These are phyloP conservation scores for Kitagawia praeruptora DNA, from an alignment of 129 eudicot genomes.

Conservation along the genomic window DNA sequence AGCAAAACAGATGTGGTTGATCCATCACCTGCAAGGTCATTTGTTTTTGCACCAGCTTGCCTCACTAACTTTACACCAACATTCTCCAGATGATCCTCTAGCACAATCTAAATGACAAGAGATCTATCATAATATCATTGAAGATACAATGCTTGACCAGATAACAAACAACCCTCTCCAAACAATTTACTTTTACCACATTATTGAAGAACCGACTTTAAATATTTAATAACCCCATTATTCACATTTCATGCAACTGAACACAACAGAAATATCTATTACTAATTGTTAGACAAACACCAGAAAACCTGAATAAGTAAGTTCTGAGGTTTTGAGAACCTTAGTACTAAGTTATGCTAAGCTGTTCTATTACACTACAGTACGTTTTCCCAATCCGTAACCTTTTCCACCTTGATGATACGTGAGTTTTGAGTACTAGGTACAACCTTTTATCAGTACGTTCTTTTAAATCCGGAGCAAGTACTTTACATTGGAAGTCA, in stretches of 20 bases:
- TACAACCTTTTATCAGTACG: not conserved
- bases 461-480: not conserved
- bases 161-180: not conserved
- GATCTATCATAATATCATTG: not conserved
- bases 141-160: not conserved
- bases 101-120: conserved; percentile 47
- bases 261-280: not conserved
- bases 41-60: conserved; percentile 93
- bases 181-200: not conserved
- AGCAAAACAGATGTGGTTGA: conserved; percentile 85
- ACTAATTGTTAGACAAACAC: not conserved
- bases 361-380: not conserved
- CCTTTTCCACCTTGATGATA: not conserved
- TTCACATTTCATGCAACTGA: not conserved
- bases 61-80: conserved; percentile 85
- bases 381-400: too few relatives aligned
- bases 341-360: not conserved
- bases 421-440: not conserved
- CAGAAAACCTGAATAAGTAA: not conserved
- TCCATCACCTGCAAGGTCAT: conserved; percentile 94
- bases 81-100: conserved; percentile 90
- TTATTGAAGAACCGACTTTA: not conserved
- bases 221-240: not conserved
- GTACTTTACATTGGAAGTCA: not conserved
- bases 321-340: not conserved